A percentile compares a stretch with the other conserved stretches of the same genome.
Evolutionary conservation across 1,284 basidiomycete genomes (phyloP).

Genomic region (Pholiota adiposa): DNA sequence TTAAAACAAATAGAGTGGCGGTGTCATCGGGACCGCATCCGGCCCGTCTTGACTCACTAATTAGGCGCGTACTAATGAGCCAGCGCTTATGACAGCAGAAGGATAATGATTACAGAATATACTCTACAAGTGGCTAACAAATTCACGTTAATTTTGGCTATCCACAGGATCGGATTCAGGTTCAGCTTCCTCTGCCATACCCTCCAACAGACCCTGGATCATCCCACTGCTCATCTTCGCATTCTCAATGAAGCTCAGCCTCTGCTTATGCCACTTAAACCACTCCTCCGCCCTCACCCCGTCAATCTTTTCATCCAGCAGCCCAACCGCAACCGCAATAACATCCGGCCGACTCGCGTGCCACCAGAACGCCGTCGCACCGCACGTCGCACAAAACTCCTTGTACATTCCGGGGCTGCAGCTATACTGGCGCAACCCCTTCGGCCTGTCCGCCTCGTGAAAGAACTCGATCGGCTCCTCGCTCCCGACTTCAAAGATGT

Average conservation of each 20-base stretch:
- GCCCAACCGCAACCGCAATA: conserved; percentile 31
- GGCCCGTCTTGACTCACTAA: too few relatives aligned
- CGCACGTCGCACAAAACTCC: conserved; percentile 35
- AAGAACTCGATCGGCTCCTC: conserved; percentile 18
- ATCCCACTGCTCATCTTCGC: conserved; percentile 19
- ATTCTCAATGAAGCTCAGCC: conserved; percentile 17
- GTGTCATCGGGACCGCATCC: too few relatives aligned
- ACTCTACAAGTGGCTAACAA: too few relatives aligned
- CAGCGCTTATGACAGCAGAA: too few relatives aligned
- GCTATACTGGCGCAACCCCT: conserved; percentile 27
- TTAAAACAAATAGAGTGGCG: not conserved
- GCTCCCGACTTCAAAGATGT: conserved; percentile 26
- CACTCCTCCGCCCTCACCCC: conserved; percentile 31
- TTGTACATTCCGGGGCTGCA: conserved; percentile 30
- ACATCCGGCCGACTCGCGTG: conserved; percentile 28
- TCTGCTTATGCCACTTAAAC: conserved; percentile 18
- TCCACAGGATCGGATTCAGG: too few relatives aligned
- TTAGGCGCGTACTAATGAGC: too few relatives aligned
- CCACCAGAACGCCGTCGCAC: conserved; percentile 37
- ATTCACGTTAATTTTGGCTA: too few relatives aligned
- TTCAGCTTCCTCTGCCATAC: conserved; percentile 9
- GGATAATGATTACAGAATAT: too few relatives aligned
- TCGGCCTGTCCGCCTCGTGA: conserved; percentile 20
- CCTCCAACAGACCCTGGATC: conserved; percentile 20
- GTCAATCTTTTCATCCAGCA: conserved; percentile 27